Evolutionary conservation across 176 grass and related monocot genomes (phyloP).

Genomic region (Puccinellia tenuiflora): DNA sequence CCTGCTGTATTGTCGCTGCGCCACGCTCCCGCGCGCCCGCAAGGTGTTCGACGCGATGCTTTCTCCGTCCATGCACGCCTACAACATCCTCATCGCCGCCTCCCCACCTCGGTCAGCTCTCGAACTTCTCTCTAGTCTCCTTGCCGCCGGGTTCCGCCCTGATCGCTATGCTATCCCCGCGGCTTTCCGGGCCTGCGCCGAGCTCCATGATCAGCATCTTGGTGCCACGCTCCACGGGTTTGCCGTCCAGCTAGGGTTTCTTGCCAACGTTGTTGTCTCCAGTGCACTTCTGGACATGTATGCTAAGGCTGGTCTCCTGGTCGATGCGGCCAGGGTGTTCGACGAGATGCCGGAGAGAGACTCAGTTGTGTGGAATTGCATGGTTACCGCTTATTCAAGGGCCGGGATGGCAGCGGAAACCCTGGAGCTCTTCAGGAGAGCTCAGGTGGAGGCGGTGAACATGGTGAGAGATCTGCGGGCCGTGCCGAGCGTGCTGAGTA

Average conservation of each 20-base stretch:
- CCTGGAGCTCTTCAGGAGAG: slow-evolving; percentile 29
- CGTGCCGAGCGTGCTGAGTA: slow-evolving; percentile 39
- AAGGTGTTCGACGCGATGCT: slow-evolving; percentile 39
- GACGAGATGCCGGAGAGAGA: slow-evolving; percentile 36
- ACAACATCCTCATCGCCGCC: slow-evolving; percentile 48
- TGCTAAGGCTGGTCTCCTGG: slow-evolving; percentile 28
- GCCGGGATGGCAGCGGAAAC: slow-evolving; percentile 12
- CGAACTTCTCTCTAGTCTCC: slow-evolving; percentile 19
- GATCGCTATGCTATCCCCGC: slow-evolving; percentile 51
- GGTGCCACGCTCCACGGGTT: slow-evolving; percentile 33
- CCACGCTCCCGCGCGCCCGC: neutral
- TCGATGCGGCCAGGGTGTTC: slow-evolving; percentile 29
- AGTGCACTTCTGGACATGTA: slow-evolving; percentile 40
- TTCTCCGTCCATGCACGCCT: slow-evolving; percentile 38
- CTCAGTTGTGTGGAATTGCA: slow-evolving; percentile 46
- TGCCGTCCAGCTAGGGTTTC: slow-evolving; percentile 15
- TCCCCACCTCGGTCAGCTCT: slow-evolving; percentile 10
- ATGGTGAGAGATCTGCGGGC: slow-evolving; percentile 20
- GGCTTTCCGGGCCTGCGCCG: slow-evolving; percentile 27
- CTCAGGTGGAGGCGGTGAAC: slow-evolving; percentile 24
- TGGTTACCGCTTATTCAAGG: slow-evolving; percentile 38
- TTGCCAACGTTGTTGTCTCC: slow-evolving; percentile 29
- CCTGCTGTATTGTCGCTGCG: slow-evolving; percentile 31
- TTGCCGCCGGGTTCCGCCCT: slow-evolving; percentile 18
- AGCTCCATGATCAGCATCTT: slow-evolving; percentile 7